Conservation (phyloP, 2,329 filamentous ascomycete species). For the Monosporascus sp. region DNA sequence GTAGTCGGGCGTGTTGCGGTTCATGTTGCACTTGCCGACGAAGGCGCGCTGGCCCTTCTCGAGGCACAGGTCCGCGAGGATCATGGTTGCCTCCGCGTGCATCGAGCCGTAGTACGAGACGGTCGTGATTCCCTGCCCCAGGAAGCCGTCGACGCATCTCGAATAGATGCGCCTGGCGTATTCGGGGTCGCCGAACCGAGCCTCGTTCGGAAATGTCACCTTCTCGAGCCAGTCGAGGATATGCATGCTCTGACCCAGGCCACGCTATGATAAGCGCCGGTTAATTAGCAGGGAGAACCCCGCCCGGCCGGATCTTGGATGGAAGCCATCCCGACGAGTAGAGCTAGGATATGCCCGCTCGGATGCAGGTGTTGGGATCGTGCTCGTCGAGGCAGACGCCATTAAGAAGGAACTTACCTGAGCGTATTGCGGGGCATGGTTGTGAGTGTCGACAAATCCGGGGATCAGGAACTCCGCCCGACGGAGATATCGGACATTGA, state of each 20-base stretch:
- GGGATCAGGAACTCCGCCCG: slow-evolving; percentile 51
- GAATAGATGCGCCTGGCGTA: slow-evolving; percentile 50
- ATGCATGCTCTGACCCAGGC: slow-evolving; percentile 45
- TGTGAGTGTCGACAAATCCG: slow-evolving; percentile 62
- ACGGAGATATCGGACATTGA: slow-evolving; percentile 25
- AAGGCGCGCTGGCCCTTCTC: slow-evolving; percentile 52
- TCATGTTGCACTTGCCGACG: slow-evolving; percentile 60
- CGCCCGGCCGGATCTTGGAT: too few species aligned
- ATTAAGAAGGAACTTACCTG: slow-evolving; percentile 19
- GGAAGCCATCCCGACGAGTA: too few species aligned
- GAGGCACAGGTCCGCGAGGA: slow-evolving; percentile 50
- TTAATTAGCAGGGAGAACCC: too few species aligned
- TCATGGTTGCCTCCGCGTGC: slow-evolving; percentile 51
- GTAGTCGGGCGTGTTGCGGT: slow-evolving; percentile 49
- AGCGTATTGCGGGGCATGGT: slow-evolving; percentile 59
- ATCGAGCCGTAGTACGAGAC: slow-evolving; percentile 56
- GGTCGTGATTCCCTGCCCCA: slow-evolving; percentile 58
- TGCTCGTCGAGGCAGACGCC: slow-evolving; percentile 21
- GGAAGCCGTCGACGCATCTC: slow-evolving; percentile 49
- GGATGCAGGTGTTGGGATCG: too few species aligned
- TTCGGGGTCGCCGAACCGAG: slow-evolving; percentile 48
- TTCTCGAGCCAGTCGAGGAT: slow-evolving; percentile 59
- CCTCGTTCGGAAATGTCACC: slow-evolving; percentile 62
- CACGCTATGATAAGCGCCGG: slow-evolving; percentile 27
- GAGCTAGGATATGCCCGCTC: too few species aligned